Percentiles rank a stretch among this genome's conserved stretches.
Evolutionary conservation across 202 grass and related monocot species (phyloP).

Genomic region (Setaria italica): DNA sequence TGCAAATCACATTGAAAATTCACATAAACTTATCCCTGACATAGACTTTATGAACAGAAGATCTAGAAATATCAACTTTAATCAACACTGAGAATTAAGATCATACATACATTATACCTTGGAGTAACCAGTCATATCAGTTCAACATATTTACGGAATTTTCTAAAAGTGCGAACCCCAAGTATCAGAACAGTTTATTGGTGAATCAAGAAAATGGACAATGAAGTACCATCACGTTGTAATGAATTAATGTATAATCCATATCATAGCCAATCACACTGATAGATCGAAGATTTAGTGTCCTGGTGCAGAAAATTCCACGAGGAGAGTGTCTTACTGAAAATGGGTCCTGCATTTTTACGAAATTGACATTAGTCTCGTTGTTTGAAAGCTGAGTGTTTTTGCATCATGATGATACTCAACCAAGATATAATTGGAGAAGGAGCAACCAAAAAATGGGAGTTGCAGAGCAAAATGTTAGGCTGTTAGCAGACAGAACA

Average conservation of each 20-base stretch:
- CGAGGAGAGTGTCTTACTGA: constrained; percentile 82
- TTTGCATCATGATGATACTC: constrained; percentile 25
- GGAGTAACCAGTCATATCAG: constrained; percentile 24
- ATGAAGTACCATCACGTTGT: constrained; percentile 88
- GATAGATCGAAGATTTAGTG: constrained; percentile 92
- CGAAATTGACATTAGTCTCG: constrained; percentile 30
- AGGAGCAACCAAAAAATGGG: constrained; percentile 11
- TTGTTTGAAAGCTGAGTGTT: constrained; percentile 24
- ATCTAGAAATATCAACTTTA: not conserved
- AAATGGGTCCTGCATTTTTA: constrained; percentile 72
- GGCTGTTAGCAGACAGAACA: constrained; percentile 12
- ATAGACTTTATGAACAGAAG: constrained; percentile 20
- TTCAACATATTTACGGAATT: constrained; percentile 28
- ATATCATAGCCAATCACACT: constrained; percentile 95
- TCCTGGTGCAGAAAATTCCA: constrained; percentile 95
- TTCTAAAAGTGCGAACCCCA: constrained; percentile 10
- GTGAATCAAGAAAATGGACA: constrained; percentile 15
- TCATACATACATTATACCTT: constrained; percentile 9
- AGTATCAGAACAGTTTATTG: constrained; percentile 33
- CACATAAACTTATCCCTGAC: not conserved
- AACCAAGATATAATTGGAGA: constrained; percentile 27
- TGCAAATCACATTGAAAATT: constrained; percentile 16
- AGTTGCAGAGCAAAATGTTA: constrained; percentile 32
- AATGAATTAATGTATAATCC: constrained; percentile 98
- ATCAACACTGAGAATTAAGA: not conserved